Base-by-base conservation (phyloP, 208 protist species). In the Tritrichomonas musculus region DNA sequence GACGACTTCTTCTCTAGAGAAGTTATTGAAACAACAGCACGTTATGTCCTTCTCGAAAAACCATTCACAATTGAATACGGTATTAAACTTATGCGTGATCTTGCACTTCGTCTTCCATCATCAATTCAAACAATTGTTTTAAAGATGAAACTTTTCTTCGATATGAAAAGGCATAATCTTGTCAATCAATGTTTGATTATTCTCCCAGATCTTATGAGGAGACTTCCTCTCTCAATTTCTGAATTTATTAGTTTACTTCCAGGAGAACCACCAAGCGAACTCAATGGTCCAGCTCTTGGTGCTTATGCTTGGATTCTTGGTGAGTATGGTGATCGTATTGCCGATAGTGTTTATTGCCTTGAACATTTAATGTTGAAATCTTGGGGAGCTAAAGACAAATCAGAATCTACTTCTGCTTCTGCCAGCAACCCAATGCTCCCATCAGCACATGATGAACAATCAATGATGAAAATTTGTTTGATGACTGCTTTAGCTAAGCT, bases 281-380 rank as follows among this genome's bases (percentile, higher is more conserved):
- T 72, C 2, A 30, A 4, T n/a, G 88, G 57, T 27, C 50, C 50
- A 72, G 88, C 55, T 55, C 50, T 72, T 27, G 50, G 50, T 33
- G 49, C 88, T 3, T 64, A 72, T 20, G 55, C 57, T 33, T 92
- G 88, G 88, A 64, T 92, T 17, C 55, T 92, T 17, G 88, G 88
- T 33, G 88, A 92, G 27, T 92, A 92, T 64, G 88, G 88, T 14
- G 88, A 92, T 36, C 30, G 39, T 47, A 14, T 92, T 47, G 39
- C 88, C 20, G 88, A 92, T 33, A 47, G n/a, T 0, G 55, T 69
- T 36, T 92, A 92, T 55, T 72, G 50, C 44, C n/a, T 92, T 30
- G 88, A 92, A 41, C 55, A 92, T 13, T 1, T 72, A 36, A 92
- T 92, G 50, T 22, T 72, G 14, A 53, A 57, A 20, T 88, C 47